A percentile compares a stretch with the other conserved stretches of the same genome.
Evolutionary conservation across 2,329 filamentous ascomycete species (phyloP).

Genomic region (Parafenestella ontariensis): DNA sequence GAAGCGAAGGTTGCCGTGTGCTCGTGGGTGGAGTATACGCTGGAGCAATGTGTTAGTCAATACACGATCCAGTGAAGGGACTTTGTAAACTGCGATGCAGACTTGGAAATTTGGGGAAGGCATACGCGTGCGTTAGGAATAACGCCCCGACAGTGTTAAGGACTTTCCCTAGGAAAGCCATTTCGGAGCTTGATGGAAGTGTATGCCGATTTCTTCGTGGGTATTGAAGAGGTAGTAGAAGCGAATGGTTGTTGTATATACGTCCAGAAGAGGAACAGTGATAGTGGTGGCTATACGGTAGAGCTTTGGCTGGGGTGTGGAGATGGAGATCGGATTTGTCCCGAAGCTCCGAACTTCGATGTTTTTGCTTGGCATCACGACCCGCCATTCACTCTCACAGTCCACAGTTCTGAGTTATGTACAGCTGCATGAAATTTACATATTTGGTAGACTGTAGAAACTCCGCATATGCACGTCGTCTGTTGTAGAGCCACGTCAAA

Average conservation of each 20-base stretch:
- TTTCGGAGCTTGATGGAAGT: conserved; percentile 44
- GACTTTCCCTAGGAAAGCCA: conserved; percentile 75
- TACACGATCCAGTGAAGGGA: conserved; percentile 5
- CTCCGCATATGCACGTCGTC: neutral
- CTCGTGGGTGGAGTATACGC: conserved; percentile 96
- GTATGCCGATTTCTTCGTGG: neutral
- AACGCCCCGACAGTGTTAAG: conserved; percentile 78
- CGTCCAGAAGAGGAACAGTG: neutral
- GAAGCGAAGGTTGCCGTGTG: conserved; percentile 74
- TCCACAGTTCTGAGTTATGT: no score
- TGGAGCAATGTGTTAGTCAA: conserved; percentile 53
- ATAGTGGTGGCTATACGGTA: neutral
- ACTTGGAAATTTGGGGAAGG: conserved; percentile 14
- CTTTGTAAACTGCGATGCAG: neutral
- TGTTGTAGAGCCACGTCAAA: no score
- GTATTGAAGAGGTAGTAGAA: neutral
- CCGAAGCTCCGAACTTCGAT: conserved; percentile 15
- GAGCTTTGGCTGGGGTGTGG: neutral
- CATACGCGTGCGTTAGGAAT: conserved; percentile 87
- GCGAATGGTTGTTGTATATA: neutral
- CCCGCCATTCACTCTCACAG: neutral
- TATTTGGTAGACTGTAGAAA: neutral
- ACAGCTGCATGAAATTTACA: no score
- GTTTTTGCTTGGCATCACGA: conserved; percentile 13
- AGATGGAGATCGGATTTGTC: conserved; percentile 6